A percentile compares a stretch with the other conserved stretches of the same genome.
phyloP scores from a whole-genome alignment of 2,329 filamentous ascomycete species.

The Verticillium albo-atrum region DNA sequence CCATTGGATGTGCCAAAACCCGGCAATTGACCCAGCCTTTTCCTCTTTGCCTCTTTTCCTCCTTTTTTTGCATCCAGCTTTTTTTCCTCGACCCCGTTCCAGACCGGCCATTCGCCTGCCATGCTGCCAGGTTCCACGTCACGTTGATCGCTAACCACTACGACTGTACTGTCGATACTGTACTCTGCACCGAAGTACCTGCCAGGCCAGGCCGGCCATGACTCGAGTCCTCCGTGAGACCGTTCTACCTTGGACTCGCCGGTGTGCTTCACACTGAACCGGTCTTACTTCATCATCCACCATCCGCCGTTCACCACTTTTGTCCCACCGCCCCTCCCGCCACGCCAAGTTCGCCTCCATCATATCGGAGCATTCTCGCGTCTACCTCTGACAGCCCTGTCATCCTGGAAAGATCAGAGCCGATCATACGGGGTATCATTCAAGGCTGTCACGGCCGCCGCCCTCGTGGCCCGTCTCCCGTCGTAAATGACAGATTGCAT shows the following conservation, averaged over 20 bases:
- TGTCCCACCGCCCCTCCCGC: neutral
- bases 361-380: neutral
- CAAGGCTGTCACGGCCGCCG: neutral
- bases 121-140: neutral
- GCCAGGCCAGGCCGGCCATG: too few species aligned
- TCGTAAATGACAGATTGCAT: neutral
- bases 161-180: too few species aligned
- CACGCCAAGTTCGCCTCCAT: neutral
- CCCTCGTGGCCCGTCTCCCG: neutral
- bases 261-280: neutral
- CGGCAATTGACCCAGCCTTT: slow-evolving; percentile 11
- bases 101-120: neutral
- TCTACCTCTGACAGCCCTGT: neutral
- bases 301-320: too few species aligned
- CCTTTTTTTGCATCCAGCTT: neutral
- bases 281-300: neutral
- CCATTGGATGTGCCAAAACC: slow-evolving; percentile 4
- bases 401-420: neutral
- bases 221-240: neutral
- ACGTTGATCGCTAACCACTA: too few species aligned
- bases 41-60: neutral
- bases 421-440: neutral
- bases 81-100: neutral
- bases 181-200: too few species aligned
- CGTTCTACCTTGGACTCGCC: neutral